These are phyloP conservation scores for Penicillium dipodomyicola DNA, from an alignment of 495 filamentous ascomycete genomes.

Conservation along the genomic window DNA sequence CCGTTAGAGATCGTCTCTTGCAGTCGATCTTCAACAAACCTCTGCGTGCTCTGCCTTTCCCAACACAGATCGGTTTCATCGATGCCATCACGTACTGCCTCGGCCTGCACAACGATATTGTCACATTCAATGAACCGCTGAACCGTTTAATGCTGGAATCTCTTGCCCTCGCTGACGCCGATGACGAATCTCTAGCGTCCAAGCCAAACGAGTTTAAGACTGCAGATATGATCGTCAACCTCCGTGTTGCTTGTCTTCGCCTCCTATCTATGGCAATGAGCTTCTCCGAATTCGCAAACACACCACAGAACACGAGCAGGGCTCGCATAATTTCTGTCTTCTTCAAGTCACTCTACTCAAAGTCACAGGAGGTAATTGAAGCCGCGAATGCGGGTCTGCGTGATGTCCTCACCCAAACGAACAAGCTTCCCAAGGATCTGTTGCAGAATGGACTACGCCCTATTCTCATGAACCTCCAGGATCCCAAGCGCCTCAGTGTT, in stretches of 20 bases:
- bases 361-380: constrained; percentile 86
- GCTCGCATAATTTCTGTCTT: constrained; percentile 89
- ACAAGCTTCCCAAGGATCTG: constrained; percentile 92
- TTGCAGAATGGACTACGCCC: constrained; percentile 91
- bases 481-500: constrained; percentile 84
- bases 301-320: constrained; percentile 67
- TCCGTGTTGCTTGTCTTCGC: constrained; percentile 92
- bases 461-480: constrained; percentile 92
- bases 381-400: constrained; percentile 87
- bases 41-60: constrained; percentile 83
- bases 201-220: constrained; percentile 89
- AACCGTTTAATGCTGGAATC: constrained; percentile 90
- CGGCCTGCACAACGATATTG: constrained; percentile 76
- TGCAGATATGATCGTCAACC: constrained; percentile 81
- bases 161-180: constrained; percentile 86
- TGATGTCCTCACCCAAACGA: constrained; percentile 79
- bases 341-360: constrained; percentile 94
- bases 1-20: constrained; percentile 82
- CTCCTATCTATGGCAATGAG: constrained; percentile 88
- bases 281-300: constrained; percentile 80
- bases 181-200: constrained; percentile 79
- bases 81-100: constrained; percentile 95
- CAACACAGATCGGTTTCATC: constrained; percentile 94
- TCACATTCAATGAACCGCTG: constrained; percentile 85
- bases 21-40: constrained; percentile 92